phyloP scores from a whole-genome alignment of 345 rosid species.

The Laguncularia racemosa region DNA sequence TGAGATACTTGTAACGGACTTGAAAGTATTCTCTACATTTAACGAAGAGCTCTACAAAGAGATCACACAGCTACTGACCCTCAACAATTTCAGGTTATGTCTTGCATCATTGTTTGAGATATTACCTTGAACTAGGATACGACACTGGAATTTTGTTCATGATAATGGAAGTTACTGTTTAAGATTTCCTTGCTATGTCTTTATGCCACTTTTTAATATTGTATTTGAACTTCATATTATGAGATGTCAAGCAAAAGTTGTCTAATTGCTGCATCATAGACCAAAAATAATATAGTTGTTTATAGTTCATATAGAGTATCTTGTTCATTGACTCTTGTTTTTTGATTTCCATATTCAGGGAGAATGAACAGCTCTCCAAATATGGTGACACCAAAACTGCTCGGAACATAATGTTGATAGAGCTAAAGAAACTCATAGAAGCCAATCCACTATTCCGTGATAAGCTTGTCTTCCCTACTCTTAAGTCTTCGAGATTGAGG shows the following conservation, averaged over 20 bases:
- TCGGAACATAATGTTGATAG: slow-evolving; percentile 59
- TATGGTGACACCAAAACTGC: slow-evolving; percentile 69
- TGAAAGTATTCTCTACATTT: slow-evolving; percentile 81
- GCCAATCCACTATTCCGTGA: slow-evolving; percentile 75
- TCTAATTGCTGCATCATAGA: no score
- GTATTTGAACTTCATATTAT: neutral
- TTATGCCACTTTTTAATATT: neutral
- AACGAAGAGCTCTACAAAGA: slow-evolving; percentile 87
- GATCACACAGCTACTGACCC: slow-evolving; percentile 81
- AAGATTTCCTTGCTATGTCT: no score
- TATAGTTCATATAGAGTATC: no score
- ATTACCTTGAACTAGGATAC: no score
- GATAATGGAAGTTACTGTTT: neutral
- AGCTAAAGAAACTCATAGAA: slow-evolving; percentile 64
- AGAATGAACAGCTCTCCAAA: slow-evolving; percentile 66
- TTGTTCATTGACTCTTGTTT: no score
- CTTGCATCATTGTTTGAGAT: neutral
- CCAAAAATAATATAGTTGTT: no score
- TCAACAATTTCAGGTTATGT: slow-evolving; percentile 69
- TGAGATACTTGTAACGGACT: slow-evolving; percentile 70
- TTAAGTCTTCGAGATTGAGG: slow-evolving; percentile 65
- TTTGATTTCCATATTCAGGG: slow-evolving; percentile 27
- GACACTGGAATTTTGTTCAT: neutral
- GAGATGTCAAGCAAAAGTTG: neutral
- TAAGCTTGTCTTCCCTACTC: slow-evolving; percentile 55